These are phyloP conservation scores for Dactylonectria estremocensis DNA, from an alignment of 2,329 filamentous ascomycete species.

Conservation along the genomic window DNA sequence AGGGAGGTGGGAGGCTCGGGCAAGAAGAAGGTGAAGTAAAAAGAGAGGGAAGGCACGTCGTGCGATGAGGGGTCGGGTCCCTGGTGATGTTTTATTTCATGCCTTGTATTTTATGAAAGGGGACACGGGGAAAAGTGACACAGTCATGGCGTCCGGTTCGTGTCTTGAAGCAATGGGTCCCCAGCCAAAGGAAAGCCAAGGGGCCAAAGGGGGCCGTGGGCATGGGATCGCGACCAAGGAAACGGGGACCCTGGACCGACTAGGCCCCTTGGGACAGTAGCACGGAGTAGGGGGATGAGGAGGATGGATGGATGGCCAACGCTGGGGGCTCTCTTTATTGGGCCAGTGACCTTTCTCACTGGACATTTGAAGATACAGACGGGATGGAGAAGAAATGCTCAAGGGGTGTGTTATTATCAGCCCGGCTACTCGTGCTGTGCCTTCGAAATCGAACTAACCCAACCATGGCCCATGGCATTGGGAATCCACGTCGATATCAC, in stretches of 20 bases:
- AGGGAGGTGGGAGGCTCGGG: conserved; percentile 25
- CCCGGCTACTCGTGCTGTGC: conserved; percentile 17
- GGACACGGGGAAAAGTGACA: conserved; percentile 51
- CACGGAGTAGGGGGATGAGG: conserved; percentile 17
- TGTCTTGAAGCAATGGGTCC: conserved; percentile 51
- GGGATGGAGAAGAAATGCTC: neutral
- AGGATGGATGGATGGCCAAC: too few species aligned
- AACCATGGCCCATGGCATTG: conserved; percentile 15
- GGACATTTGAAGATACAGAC: conserved; percentile 2
- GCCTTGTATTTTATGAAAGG: conserved; percentile 51
- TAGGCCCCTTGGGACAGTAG: conserved; percentile 16
- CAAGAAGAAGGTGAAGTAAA: conserved; percentile 35
- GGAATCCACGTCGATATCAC: conserved; percentile 29
- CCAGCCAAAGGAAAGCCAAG: conserved; percentile 44
- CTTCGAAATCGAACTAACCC: conserved; percentile 30
- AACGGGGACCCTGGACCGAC: conserved; percentile 36
- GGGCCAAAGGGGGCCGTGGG: conserved; percentile 42
- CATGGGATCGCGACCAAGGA: conserved; percentile 44
- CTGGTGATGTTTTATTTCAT: conserved; percentile 51
- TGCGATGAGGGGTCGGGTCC: conserved; percentile 48
- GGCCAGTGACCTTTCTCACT: neutral
- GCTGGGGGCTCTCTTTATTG: neutral
- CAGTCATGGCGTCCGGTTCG: conserved; percentile 49
- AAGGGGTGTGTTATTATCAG: conserved; percentile 40
- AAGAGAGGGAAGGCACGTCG: conserved; percentile 34